Base-by-base conservation (phyloP, 257 asterid species). In the Agastache rugosa region DNA sequence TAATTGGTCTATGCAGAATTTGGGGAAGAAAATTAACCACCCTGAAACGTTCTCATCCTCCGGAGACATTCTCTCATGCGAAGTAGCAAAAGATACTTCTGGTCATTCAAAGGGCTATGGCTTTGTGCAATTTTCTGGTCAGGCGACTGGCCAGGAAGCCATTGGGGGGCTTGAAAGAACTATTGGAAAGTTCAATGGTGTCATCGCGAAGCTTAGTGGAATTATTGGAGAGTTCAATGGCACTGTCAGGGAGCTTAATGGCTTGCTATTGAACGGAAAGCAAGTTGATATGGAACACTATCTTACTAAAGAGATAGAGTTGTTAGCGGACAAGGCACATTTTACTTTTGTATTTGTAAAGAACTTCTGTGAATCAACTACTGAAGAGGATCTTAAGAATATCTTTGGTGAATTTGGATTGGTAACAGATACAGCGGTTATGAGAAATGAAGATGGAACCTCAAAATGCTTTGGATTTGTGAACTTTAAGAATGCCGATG, bases 391-490 rank as follows among this genome's bases (percentile, higher is more conserved):
- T 9, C 85, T 92, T 11, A 75, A 64, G 72, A 86, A 85, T 39
- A 56, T 68, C 61, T 92, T 92, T 81, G 77, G 86, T 66, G 93
- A 90, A 67, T 86, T 72, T 78, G 97, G 97, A 70, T 2, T 79
- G 7, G 77, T 90, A 53, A 86, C 96, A 55, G 89, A 96, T 73
- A 61, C 82, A 48, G 89, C 67, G 19, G 84, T 92, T 69, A 92
- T 90, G 92, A 87, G 89, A 81, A 89, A 88, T 69, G 92, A 74
- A 42, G 92, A 92, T 79, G 96, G 96, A 39, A 84, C 85, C 4
- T 88, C 97, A 16, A 87, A 78, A 77, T 81, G 96, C 81, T 88
- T 90, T 81, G 97, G 97, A 45, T 92, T 92, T 78, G 87, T 92
- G 2, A 92, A 87, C 81, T 92, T 92, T 80, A 91, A 90, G 80